Conservation (phyloP, 352 stramenopile species). For the Phytophthora rubi region DNA sequence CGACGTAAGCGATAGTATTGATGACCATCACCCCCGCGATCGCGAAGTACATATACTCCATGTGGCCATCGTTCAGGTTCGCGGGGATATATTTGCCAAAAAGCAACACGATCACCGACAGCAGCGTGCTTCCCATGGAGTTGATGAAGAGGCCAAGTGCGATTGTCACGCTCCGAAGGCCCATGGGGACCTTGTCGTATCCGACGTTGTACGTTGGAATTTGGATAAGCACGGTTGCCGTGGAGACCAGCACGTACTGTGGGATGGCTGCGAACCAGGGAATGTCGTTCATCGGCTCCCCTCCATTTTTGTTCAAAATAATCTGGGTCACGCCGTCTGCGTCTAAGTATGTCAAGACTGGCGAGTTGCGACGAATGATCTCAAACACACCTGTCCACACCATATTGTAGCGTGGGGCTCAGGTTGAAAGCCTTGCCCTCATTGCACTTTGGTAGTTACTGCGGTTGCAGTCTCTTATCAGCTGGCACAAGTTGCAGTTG, state of each 20-base stretch:
- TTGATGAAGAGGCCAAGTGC: conserved; percentile 42
- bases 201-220: conserved; percentile 44
- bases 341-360: conserved; percentile 21
- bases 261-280: conserved; percentile 31
- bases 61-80: conserved; percentile 26
- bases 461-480: conserved; percentile 1
- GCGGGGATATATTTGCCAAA: conserved; percentile 53
- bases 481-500: conserved; percentile 1
- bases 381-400: conserved; percentile 41
- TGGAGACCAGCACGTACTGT: conserved; percentile 44
- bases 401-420: conserved; percentile 1
- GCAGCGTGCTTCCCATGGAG: conserved; percentile 58
- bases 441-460: conserved; percentile 1
- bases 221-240: conserved; percentile 41
- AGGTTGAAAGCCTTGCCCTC: conserved; percentile 4
- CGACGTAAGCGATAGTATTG: neutral
- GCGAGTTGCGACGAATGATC: conserved; percentile 31
- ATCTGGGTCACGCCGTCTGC: conserved; percentile 17
- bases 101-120: conserved; percentile 64
- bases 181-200: conserved; percentile 40
- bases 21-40: conserved; percentile 16
- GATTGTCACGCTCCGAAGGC: conserved; percentile 35
- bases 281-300: conserved; percentile 14
- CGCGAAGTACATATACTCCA: conserved; percentile 49
- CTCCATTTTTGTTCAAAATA: conserved; percentile 38